Percentiles rank a stretch among this genome's conserved stretches.
phyloP scores from a whole-genome alignment of 139 green algal genomes.

The Nannochloris sp. region DNA sequence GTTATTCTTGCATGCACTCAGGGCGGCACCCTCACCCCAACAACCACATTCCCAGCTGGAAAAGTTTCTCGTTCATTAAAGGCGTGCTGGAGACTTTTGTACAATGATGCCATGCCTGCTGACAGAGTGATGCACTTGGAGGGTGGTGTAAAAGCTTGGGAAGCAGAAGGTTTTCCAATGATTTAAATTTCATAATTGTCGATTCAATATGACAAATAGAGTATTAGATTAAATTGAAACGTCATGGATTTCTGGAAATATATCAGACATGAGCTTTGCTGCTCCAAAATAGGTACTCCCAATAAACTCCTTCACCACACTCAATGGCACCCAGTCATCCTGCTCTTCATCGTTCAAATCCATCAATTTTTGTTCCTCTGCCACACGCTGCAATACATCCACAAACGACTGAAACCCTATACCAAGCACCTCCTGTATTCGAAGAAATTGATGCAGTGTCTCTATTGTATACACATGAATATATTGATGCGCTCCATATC shows the following conservation, averaged over 20 bases:
- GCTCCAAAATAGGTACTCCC: slow-evolving; percentile 8
- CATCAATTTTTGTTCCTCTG: slow-evolving; percentile 34
- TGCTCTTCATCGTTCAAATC: slow-evolving; percentile 30
- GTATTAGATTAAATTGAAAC: neutral
- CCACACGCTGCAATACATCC: slow-evolving; percentile 39
- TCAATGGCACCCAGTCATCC: slow-evolving; percentile 37
- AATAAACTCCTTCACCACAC: slow-evolving; percentile 25
- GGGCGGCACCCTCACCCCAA: slow-evolving; percentile 36
- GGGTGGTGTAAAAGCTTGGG: slow-evolving; percentile 41
- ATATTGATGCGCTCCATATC: slow-evolving; percentile 12
- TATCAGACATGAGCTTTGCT: slow-evolving; percentile 22
- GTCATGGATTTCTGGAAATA: slow-evolving; percentile 8
- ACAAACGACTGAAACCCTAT: slow-evolving; percentile 35
- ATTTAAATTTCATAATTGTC: slow-evolving; percentile 8
- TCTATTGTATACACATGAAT: slow-evolving; percentile 28
- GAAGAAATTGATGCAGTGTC: slow-evolving; percentile 26
- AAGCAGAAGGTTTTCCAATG: slow-evolving; percentile 8
- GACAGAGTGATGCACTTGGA: slow-evolving; percentile 33
- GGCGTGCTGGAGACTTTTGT: slow-evolving; percentile 21
- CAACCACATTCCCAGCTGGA: slow-evolving; percentile 38
- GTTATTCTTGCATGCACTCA: slow-evolving; percentile 50
- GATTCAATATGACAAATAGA: neutral
- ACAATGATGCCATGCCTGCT: slow-evolving; percentile 3
- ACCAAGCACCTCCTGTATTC: slow-evolving; percentile 28
- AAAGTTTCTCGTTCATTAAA: slow-evolving; percentile 41